Percentiles rank a stretch among this genome's conserved stretches.
phyloP scores from a whole-genome alignment of 2,329 filamentous ascomycete genomes.

The Penicillium sp. region DNA sequence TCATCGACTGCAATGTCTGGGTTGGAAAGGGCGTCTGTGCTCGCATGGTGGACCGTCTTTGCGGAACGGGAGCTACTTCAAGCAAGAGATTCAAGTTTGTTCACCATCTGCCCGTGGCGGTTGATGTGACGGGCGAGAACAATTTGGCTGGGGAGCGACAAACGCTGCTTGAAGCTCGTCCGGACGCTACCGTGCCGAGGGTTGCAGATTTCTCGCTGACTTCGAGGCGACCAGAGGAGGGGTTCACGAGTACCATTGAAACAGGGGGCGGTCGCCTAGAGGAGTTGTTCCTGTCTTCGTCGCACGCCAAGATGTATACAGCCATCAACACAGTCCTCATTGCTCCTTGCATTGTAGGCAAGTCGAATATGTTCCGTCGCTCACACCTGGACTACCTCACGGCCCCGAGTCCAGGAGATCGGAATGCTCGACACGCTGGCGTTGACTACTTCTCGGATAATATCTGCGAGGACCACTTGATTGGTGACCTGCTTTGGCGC shows the following conservation, averaged over 20 bases:
- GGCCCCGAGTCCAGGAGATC: constrained; percentile 51
- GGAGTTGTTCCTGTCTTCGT: constrained; percentile 90
- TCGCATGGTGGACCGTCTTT: constrained; percentile 85
- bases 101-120: constrained; percentile 85
- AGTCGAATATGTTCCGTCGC: constrained; percentile 97
- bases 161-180: constrained; percentile 27
- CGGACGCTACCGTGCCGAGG: constrained; percentile 13
- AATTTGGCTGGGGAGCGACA: constrained; percentile 30
- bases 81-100: constrained; percentile 78
- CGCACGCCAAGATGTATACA: constrained; percentile 95
- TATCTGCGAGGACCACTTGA: constrained; percentile 96
- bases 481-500: constrained; percentile 88
- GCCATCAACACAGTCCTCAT: constrained; percentile 92
- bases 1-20: constrained; percentile 97
- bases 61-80: constrained; percentile 59
- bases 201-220: constrained; percentile 9
- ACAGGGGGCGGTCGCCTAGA: constrained; percentile 80
- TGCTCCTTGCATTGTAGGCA: constrained; percentile 92
- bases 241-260: constrained; percentile 26
- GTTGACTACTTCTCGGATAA: constrained; percentile 94
- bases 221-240: constrained; percentile 23
- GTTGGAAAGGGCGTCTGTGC: constrained; percentile 75
- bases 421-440: constrained; percentile 58
- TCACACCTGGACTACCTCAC: constrained; percentile 81
- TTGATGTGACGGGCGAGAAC: constrained; percentile 62